Percentiles rank a stretch among this genome's conserved stretches.
phyloP scores from a whole-genome alignment of 768 basidiomycete genomes.

The Pisolithus albus region DNA sequence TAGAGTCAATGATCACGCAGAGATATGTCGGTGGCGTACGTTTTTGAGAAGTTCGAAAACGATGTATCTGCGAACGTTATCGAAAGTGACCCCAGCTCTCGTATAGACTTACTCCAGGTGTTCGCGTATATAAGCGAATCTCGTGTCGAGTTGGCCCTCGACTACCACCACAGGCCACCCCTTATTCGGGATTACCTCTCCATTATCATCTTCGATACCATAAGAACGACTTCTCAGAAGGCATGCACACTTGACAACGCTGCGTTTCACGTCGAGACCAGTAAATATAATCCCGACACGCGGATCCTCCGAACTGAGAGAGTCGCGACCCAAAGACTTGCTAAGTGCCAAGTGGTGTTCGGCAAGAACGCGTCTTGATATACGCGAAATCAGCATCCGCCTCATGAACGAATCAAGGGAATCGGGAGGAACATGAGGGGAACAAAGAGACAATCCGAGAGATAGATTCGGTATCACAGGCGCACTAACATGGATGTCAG shows the following conservation, averaged over 20 bases:
- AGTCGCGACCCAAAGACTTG: slow-evolving; percentile 37
- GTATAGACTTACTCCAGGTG: slow-evolving; percentile 63
- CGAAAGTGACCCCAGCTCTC: background rate
- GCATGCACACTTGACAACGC: slow-evolving; percentile 61
- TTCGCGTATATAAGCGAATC: slow-evolving; percentile 79
- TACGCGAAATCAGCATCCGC: slow-evolving; percentile 85
- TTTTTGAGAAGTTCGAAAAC: slow-evolving; percentile 88
- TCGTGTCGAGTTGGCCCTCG: slow-evolving; percentile 64
- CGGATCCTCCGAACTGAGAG: slow-evolving; percentile 38
- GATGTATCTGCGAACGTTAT: slow-evolving; percentile 52
- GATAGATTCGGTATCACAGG: slow-evolving; percentile 76
- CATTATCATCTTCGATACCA: slow-evolving; percentile 35
- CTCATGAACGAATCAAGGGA: slow-evolving; percentile 82
- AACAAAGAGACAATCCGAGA: slow-evolving; percentile 79
- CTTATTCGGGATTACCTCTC: slow-evolving; percentile 20
- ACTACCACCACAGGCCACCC: slow-evolving; percentile 60
- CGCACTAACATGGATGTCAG: slow-evolving; percentile 40
- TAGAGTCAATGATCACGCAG: background rate
- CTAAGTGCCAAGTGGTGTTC: slow-evolving; percentile 87
- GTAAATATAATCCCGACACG: slow-evolving; percentile 86
- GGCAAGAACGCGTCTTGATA: slow-evolving; percentile 81
- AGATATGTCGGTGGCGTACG: slow-evolving; percentile 34
- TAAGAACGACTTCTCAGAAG: slow-evolving; percentile 47
- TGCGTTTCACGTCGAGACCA: slow-evolving; percentile 57
- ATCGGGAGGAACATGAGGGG: slow-evolving; percentile 71